Percentiles rank a stretch among this genome's conserved stretches.
phyloP scores from a whole-genome alignment of 129 eudicot species.

The Deinandra increscens region DNA sequence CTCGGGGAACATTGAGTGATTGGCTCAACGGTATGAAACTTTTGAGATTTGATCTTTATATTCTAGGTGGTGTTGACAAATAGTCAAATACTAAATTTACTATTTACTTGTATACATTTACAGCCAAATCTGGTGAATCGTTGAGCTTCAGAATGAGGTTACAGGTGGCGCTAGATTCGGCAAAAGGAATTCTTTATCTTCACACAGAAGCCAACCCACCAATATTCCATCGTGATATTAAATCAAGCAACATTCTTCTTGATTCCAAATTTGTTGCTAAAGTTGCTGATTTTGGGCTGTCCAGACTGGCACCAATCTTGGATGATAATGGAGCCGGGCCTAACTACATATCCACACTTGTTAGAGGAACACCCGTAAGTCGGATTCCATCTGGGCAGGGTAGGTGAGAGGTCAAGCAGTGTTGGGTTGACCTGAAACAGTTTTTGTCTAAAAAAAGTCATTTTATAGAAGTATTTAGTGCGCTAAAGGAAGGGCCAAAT shows the following conservation, averaged over 20 bases:
- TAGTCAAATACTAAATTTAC: not conserved
- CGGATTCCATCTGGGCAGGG: not conserved
- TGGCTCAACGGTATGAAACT: constrained; percentile 63
- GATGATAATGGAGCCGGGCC: constrained; percentile 56
- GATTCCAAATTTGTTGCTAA: constrained; percentile 72
- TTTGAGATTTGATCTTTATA: constrained; percentile 3
- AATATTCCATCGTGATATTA: constrained; percentile 83
- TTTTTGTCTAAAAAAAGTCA: not conserved
- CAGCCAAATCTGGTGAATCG: constrained; percentile 53
- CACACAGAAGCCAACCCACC: constrained; percentile 92
- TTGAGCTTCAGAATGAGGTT: constrained; percentile 64
- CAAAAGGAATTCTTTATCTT: constrained; percentile 83
- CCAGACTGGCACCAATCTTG: constrained; percentile 75
- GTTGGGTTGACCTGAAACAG: no score
- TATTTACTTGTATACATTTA: not conserved
- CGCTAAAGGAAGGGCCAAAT: no score
- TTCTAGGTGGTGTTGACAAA: not conserved
- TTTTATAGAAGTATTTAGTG: no score
- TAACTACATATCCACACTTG: constrained; percentile 64
- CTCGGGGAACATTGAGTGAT: constrained; percentile 71
- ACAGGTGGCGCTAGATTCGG: constrained; percentile 65
- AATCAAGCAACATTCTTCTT: constrained; percentile 85
- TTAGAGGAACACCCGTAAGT: constrained; percentile 91
- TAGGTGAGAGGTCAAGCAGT: not conserved
- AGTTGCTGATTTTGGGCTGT: constrained; percentile 97